A percentile compares a stretch with the other conserved stretches of the same genome.
These are phyloP conservation scores for Pouteria glomerata DNA, from an alignment of 148 eudicot genomes.

Conservation along the genomic window DNA sequence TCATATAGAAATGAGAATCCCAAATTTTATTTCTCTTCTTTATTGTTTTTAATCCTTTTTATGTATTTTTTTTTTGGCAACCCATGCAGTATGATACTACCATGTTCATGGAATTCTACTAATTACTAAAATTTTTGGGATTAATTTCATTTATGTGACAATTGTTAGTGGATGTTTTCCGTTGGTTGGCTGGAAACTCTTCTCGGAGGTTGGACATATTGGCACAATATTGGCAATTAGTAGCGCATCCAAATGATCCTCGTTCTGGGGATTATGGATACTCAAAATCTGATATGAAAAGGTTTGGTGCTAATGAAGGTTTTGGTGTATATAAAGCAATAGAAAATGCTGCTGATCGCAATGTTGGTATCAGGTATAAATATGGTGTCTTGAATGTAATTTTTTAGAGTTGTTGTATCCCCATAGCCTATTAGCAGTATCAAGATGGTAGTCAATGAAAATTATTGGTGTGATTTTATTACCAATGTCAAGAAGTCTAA, in stretches of 20 bases:
- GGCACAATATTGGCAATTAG: conserved; percentile 87
- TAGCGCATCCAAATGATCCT: conserved; percentile 61
- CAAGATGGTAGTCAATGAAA: not conserved
- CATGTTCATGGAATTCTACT: not conserved
- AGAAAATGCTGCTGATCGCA: conserved; percentile 77
- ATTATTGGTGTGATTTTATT: not conserved
- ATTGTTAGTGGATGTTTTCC: conserved; percentile 69
- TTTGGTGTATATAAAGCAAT: conserved; percentile 52
- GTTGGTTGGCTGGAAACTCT: conserved; percentile 90
- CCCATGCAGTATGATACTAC: not conserved
- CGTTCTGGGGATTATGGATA: conserved; percentile 90
- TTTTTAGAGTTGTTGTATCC: not conserved
- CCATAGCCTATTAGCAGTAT: not conserved
- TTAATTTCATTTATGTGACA: conserved; percentile 5
- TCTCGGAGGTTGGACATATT: conserved; percentile 63
- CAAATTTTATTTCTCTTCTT: not conserved
- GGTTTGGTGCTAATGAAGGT: conserved; percentile 75
- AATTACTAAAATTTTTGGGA: not conserved
- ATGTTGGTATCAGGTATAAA: conserved; percentile 56
- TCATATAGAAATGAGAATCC: not conserved
- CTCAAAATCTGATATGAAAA: conserved; percentile 60
- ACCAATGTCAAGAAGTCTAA: too few species aligned
- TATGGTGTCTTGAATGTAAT: not conserved
- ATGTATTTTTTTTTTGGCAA: not conserved
- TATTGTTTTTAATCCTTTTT: not conserved